Evolutionary conservation across 805 yeast genomes (phyloP).

Genomic region (Wickerhamomyces silvicola): DNA sequence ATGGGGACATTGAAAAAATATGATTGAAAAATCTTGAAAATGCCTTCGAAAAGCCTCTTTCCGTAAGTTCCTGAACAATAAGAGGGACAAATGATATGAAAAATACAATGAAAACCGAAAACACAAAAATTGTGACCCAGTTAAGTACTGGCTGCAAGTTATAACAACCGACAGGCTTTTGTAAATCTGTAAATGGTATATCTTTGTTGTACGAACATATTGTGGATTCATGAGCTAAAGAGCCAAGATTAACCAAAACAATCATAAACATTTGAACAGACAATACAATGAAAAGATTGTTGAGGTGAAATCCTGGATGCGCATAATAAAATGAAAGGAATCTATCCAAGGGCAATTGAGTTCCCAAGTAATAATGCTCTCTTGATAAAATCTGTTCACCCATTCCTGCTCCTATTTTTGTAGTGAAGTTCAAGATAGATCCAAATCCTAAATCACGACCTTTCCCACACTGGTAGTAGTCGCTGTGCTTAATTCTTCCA

Average conservation of each 20-base stretch:
- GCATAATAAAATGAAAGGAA: constrained; percentile 93
- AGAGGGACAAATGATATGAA: constrained; percentile 88
- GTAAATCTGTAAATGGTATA: constrained; percentile 66
- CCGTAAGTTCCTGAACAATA: constrained; percentile 80
- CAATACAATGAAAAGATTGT: constrained; percentile 78
- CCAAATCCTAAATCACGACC: constrained; percentile 94
- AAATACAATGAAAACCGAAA: constrained; percentile 88
- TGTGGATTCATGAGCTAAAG: constrained; percentile 67
- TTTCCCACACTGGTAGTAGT: constrained; percentile 93
- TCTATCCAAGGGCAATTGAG: constrained; percentile 81
- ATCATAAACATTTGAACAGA: constrained; percentile 87
- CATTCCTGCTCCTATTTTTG: constrained; percentile 98
- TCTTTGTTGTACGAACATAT: constrained; percentile 60
- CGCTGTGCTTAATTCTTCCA: constrained; percentile 92
- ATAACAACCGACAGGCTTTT: constrained; percentile 78
- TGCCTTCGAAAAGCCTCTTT: constrained; percentile 79
- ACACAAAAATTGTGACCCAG: constrained; percentile 85
- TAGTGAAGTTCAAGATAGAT: constrained; percentile 85
- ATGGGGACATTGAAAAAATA: constrained; percentile 74
- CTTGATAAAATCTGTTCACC: constrained; percentile 92
- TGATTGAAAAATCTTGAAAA: constrained; percentile 65
- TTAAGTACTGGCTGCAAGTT: constrained; percentile 77
- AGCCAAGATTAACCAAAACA: constrained; percentile 70
- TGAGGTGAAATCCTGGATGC: constrained; percentile 93
- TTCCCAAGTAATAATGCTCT: constrained; percentile 87